phyloP scores from a whole-genome alignment of 2,329 filamentous ascomycete genomes.

The Dryadomyces quercivorus region DNA sequence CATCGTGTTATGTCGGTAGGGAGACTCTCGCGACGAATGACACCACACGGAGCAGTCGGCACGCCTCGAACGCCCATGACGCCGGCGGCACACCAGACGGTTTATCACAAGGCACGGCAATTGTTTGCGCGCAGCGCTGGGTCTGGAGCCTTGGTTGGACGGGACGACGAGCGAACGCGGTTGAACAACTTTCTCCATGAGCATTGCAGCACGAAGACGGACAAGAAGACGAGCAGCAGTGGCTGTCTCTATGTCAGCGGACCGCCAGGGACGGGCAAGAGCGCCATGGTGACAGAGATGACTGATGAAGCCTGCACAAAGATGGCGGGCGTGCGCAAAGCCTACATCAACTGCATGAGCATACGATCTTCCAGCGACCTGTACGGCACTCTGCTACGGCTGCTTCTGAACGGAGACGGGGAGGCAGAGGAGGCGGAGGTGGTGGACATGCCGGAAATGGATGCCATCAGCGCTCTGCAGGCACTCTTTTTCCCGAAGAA shows the following conservation, averaged over 20 bases:
- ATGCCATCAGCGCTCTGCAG: slow-evolving; percentile 57
- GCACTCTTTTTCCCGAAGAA: slow-evolving; percentile 57
- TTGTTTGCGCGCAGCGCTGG: slow-evolving; percentile 72
- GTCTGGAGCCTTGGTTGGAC: slow-evolving; percentile 64
- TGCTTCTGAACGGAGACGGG: slow-evolving; percentile 29
- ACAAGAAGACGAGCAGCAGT: slow-evolving; percentile 21
- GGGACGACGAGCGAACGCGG: slow-evolving; percentile 55
- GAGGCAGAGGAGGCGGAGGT: background rate
- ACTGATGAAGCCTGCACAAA: slow-evolving; percentile 44
- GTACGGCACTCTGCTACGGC: slow-evolving; percentile 65
- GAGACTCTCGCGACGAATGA: slow-evolving; percentile 64
- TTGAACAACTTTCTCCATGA: slow-evolving; percentile 55
- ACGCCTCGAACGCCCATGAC: slow-evolving; percentile 25
- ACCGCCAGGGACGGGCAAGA: slow-evolving; percentile 93
- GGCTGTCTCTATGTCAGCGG: slow-evolving; percentile 93
- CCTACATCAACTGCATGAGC: slow-evolving; percentile 94
- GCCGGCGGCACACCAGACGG: slow-evolving; percentile 54
- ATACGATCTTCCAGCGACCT: slow-evolving; percentile 80
- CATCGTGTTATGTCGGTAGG: slow-evolving; percentile 71
- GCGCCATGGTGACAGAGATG: slow-evolving; percentile 78
- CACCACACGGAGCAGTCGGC: slow-evolving; percentile 38
- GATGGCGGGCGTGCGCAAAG: slow-evolving; percentile 46
- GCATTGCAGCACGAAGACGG: slow-evolving; percentile 1
- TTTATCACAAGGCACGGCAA: slow-evolving; percentile 81
- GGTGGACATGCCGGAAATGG: slow-evolving; percentile 46